Percentiles rank a stretch among this genome's conserved stretches.
Evolutionary conservation across 2,329 filamentous ascomycete species (phyloP).

Genomic region (Ampelomyces quisqualis): DNA sequence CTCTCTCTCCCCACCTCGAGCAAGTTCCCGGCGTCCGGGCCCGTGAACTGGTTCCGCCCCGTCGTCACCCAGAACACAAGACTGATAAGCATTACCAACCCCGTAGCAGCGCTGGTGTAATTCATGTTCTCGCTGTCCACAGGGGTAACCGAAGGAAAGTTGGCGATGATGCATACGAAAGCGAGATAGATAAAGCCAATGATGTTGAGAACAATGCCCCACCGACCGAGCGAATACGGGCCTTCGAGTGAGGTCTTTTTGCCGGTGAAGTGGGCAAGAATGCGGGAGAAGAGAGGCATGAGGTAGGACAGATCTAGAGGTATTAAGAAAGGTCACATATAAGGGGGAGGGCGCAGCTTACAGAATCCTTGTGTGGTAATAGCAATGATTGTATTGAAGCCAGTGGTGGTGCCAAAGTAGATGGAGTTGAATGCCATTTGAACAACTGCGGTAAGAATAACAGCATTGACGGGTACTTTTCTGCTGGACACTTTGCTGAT

Average conservation of each 20-base stretch:
- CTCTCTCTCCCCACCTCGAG: conserved; percentile 12
- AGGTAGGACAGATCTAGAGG: conserved; percentile 57
- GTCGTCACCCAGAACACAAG: conserved; percentile 55
- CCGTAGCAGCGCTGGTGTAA: conserved; percentile 59
- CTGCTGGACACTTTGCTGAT: conserved; percentile 52
- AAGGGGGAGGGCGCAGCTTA: conserved; percentile 25
- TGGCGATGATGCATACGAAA: conserved; percentile 59
- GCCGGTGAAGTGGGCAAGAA: conserved; percentile 50
- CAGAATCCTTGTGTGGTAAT: conserved; percentile 61
- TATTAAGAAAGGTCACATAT: conserved; percentile 3
- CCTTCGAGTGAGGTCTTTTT: conserved; percentile 48
- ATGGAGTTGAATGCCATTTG: conserved; percentile 58
- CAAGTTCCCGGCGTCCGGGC: conserved; percentile 43
- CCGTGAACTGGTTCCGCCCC: conserved; percentile 53
- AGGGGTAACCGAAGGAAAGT: conserved; percentile 55
- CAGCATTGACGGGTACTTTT: conserved; percentile 53
- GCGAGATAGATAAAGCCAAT: conserved; percentile 55
- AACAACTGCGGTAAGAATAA: conserved; percentile 50
- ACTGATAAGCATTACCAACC: conserved; percentile 55
- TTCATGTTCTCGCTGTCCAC: conserved; percentile 60
- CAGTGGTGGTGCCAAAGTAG: conserved; percentile 57
- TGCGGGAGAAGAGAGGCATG: conserved; percentile 55
- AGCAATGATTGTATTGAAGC: conserved; percentile 58
- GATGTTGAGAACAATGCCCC: conserved; percentile 50
- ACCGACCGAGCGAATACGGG: conserved; percentile 50